Conservation (phyloP, 495 filamentous ascomycete genomes). For the Cryomyces antarcticus region DNA sequence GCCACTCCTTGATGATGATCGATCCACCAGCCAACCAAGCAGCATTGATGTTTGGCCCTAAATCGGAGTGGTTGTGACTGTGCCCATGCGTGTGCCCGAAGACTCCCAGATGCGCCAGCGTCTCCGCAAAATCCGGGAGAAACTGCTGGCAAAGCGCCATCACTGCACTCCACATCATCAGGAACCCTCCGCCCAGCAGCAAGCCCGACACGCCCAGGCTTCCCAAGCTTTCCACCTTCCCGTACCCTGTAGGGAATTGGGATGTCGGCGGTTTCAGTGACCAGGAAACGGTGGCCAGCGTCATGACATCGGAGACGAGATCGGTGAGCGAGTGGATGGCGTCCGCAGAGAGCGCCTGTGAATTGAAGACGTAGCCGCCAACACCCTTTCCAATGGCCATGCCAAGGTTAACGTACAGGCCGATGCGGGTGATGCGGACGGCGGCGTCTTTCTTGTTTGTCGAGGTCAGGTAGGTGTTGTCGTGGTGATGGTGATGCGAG, state of each 20-base stretch:
- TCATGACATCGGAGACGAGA: constrained; percentile 84
- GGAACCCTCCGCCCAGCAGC: constrained; percentile 66
- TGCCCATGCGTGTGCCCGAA: constrained; percentile 41
- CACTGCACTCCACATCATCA: constrained; percentile 69
- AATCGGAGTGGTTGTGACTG: constrained; percentile 32
- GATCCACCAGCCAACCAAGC: constrained; percentile 90
- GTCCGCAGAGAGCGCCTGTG: constrained; percentile 82
- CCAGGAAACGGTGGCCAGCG: constrained; percentile 80
- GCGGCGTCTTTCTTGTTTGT: constrained; percentile 81
- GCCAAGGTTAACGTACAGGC: constrained; percentile 72
- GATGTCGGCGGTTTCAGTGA: constrained; percentile 64
- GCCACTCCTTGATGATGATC: constrained; percentile 84
- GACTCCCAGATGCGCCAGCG: constrained; percentile 38
- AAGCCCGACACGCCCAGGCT: constrained; percentile 82
- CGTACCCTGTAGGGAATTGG: constrained; percentile 74
- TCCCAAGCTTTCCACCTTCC: constrained; percentile 92
- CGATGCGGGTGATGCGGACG: constrained; percentile 84
- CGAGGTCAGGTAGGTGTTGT: constrained; percentile 78
- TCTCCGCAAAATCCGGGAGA: constrained; percentile 48
- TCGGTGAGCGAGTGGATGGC: constrained; percentile 90
- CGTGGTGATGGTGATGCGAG: constrained; percentile 45
- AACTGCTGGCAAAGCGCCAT: constrained; percentile 60
- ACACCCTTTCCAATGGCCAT: constrained; percentile 89
- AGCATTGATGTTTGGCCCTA: constrained; percentile 70
- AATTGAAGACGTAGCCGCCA: constrained; percentile 85